phyloP scores from a whole-genome alignment of 208 protist genomes.

The Phytomonas sp. region DNA sequence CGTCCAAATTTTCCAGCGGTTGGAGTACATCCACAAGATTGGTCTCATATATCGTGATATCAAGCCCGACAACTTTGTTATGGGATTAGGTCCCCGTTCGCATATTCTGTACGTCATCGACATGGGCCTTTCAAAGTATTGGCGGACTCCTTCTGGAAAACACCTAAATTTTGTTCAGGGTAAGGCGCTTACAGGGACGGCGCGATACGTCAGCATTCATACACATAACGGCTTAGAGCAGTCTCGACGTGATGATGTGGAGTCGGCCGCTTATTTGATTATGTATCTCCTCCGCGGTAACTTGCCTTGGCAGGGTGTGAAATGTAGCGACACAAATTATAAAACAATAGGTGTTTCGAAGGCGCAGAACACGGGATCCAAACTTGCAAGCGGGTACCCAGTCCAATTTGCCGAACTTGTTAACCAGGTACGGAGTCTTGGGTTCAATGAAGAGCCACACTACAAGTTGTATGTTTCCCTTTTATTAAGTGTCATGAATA shows the following conservation, averaged over 20 bases:
- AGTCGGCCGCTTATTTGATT: conserved; percentile 89
- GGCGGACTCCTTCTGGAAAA: conserved; percentile 42
- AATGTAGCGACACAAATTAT: conserved; percentile 27
- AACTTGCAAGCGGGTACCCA: conserved; percentile 47
- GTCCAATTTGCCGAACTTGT: conserved; percentile 47
- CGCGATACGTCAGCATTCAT: conserved; percentile 92
- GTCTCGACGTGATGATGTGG: conserved; percentile 79
- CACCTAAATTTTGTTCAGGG: conserved; percentile 74
- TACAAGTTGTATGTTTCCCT: conserved; percentile 58
- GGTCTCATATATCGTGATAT: conserved; percentile 84
- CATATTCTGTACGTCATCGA: conserved; percentile 82
- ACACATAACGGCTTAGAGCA: conserved; percentile 96
- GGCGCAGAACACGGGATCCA: conserved; percentile 30
- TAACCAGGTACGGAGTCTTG: conserved; percentile 40
- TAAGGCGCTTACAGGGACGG: conserved; percentile 69
- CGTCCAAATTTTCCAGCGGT: conserved; percentile 88
- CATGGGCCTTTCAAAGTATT: conserved; percentile 71
- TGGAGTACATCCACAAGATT: conserved; percentile 92
- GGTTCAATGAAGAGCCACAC: conserved; percentile 67
- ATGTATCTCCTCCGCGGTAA: conserved; percentile 97
- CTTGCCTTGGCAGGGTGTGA: conserved; percentile 94
- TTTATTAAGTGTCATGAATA: conserved; percentile 26
- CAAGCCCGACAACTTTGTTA: conserved; percentile 89
- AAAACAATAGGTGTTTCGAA: conserved; percentile 54
- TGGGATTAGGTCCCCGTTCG: conserved; percentile 47